Conservation (phyloP, 495 filamentous ascomycete genomes). For the Pseudomonodictys pantanalensis region DNA sequence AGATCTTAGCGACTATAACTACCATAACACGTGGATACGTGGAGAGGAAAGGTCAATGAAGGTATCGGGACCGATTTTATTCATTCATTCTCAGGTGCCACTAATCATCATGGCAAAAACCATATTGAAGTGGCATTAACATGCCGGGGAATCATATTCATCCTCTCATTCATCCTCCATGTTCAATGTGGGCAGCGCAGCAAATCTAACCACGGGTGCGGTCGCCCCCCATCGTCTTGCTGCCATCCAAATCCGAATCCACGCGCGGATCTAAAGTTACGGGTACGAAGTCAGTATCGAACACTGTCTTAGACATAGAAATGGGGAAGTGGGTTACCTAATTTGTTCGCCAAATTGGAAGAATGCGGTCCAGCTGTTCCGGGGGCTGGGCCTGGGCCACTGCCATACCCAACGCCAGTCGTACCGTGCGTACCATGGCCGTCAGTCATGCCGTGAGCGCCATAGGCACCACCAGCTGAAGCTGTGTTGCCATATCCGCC, state of each 20-base stretch:
- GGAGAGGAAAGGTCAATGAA: too few relatives aligned
- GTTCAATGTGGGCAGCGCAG: not conserved
- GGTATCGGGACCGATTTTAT: too few relatives aligned
- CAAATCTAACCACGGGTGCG: constrained; percentile 17
- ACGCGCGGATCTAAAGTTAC: constrained; percentile 55
- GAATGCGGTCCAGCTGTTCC: constrained; percentile 51
- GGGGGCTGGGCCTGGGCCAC: constrained; percentile 34
- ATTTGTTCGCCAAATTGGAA: constrained; percentile 46
- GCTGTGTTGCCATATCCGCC: constrained; percentile 37
- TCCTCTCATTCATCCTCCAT: not conserved
- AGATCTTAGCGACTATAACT: too few relatives aligned
- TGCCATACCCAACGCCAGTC: constrained; percentile 19
- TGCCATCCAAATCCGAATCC: constrained; percentile 45
- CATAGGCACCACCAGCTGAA: too few relatives aligned
- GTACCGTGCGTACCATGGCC: constrained; percentile 10
- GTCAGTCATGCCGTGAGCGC: constrained; percentile 6
- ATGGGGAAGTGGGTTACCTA: too few relatives aligned
- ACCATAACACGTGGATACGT: too few relatives aligned
- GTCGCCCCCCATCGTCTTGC: constrained; percentile 34
- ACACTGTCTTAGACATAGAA: too few relatives aligned
- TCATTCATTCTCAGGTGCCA: too few relatives aligned
- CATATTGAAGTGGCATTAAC: too few relatives aligned
- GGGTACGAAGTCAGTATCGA: too few relatives aligned
- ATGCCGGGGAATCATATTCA: constrained; percentile 2
- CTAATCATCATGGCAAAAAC: too few relatives aligned